Evolutionary conservation across 108 stramenopile genomes (phyloP), one percentile per base, ranked within the genome.

Genomic region (Cyclotella cryptica): DNA sequence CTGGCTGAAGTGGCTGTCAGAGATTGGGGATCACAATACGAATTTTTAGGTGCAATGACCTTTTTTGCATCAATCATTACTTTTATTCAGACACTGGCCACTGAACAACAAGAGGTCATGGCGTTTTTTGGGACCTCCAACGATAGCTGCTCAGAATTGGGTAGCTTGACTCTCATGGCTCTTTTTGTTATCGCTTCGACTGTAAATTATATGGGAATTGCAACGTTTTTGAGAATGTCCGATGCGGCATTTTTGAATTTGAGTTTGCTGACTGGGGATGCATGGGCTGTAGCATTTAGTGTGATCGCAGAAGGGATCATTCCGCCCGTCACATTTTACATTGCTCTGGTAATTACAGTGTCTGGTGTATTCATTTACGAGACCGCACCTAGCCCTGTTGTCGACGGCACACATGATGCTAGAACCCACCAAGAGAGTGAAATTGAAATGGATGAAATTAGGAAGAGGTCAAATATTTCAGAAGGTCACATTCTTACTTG

Each of bases 201-300:
- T 30, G 30, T 84, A 27, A 80, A 87, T 61, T 96, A 96, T 66
- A 55, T 79, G 19, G 86, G 85, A 12, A 90, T 84, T 21, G 71
- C 90, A 11, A 57, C 75, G 10, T 98, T 96, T 72, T 69, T 98
- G 27, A 66, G 73, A 46, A 41, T 90, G 42, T 90, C 90, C 0
- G 93, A 95, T 70, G 91, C 91, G 17, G 71, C 90, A 26, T 89
- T 95, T 62, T 88, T 92, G 53, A 92, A 86, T 71, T 43, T 95
- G n/a, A 89, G 94, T 24, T 86, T 99, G 53, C 79, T 98, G 46
- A 98, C 98, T 19, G 95, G 96, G 11, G 98, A 98, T 80, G 86
- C 93, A 29, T 99, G 96, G 90, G 90, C 95, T 10, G 91, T 98
- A 6, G 45, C 90, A 13, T 98, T 97, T 71, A 86, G 90, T 12